Percentiles rank a stretch among this genome's conserved stretches.
Conservation (phyloP, 331 rosid genomes). For the Acacia pycnantha region DNA sequence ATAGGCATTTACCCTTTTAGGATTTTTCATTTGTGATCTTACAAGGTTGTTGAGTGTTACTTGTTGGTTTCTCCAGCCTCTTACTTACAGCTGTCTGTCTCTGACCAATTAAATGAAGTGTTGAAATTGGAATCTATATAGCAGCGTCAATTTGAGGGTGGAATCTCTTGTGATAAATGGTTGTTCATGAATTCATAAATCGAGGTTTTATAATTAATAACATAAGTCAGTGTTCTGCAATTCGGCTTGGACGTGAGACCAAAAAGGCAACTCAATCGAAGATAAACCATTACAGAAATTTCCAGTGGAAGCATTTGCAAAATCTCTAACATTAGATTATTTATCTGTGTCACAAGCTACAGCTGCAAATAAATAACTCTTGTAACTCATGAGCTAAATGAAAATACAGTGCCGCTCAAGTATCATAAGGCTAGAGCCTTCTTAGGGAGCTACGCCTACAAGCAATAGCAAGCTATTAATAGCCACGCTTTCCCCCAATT, state of each 20-base stretch:
- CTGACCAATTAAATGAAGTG: not conserved
- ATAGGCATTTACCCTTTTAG: not conserved
- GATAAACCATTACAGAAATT: no score
- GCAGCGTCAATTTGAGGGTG: not conserved
- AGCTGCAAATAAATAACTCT: not conserved
- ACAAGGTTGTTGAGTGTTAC: not conserved
- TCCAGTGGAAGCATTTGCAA: not conserved
- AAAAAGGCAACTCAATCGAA: no score
- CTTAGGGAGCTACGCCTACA: not conserved
- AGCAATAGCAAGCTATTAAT: not conserved
- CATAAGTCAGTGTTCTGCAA: not conserved
- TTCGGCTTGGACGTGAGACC: no score
- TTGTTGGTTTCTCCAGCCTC: not conserved
- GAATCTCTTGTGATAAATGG: not conserved
- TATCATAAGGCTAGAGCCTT: not conserved
- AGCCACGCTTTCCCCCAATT: not conserved
- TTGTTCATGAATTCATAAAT: not conserved
- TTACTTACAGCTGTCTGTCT: not conserved
- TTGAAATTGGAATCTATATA: not conserved
- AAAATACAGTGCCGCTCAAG: not conserved
- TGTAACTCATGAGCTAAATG: not conserved
- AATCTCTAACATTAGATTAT: not conserved
- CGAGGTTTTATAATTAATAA: not conserved
- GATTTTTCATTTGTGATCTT: not conserved
- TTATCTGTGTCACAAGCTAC: no score